Percentiles rank a stretch among this genome's conserved stretches.
Evolutionary conservation across 2,329 filamentous ascomycete genomes (phyloP).

Genomic region (Botryotinia calthae): DNA sequence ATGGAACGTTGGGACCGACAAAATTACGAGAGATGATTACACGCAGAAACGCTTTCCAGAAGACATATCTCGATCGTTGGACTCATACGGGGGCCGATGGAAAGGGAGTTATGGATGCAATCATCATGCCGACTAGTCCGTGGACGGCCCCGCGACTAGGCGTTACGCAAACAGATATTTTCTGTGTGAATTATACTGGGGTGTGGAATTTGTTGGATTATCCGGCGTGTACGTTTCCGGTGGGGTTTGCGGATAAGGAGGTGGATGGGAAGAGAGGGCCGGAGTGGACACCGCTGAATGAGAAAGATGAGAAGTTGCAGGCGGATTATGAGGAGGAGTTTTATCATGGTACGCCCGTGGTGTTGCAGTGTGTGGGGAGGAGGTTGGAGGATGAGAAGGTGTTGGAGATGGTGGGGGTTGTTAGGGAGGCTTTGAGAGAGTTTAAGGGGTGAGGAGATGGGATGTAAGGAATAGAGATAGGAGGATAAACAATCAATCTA

Average conservation of each 20-base stretch:
- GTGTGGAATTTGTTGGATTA: constrained; percentile 39
- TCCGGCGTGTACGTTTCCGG: constrained; percentile 43
- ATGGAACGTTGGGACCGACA: constrained; percentile 34
- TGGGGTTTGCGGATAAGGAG: constrained; percentile 44
- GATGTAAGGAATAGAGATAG: background rate
- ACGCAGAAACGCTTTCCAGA: constrained; percentile 39
- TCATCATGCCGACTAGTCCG: constrained; percentile 38
- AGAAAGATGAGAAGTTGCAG: constrained; percentile 33
- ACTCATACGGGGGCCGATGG: constrained; percentile 32
- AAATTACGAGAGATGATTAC: constrained; percentile 38
- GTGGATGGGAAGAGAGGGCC: constrained; percentile 36
- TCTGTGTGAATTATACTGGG: constrained; percentile 37
- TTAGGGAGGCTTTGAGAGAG: constrained; percentile 38
- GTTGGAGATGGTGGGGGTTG: constrained; percentile 41
- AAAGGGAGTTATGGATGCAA: constrained; percentile 37
- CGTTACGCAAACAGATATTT: constrained; percentile 30
- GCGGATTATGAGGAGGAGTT: constrained; percentile 38
- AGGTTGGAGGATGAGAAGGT: constrained; percentile 38
- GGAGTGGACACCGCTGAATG: constrained; percentile 34
- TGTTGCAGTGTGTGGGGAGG: constrained; percentile 36
- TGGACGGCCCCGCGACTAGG: constrained; percentile 41
- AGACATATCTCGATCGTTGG: constrained; percentile 41
- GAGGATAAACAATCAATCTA: background rate
- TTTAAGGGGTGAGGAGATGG: background rate
- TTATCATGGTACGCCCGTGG: constrained; percentile 36